Conservation (phyloP, 257 asterid species). For the Salvia rosmarinus region DNA sequence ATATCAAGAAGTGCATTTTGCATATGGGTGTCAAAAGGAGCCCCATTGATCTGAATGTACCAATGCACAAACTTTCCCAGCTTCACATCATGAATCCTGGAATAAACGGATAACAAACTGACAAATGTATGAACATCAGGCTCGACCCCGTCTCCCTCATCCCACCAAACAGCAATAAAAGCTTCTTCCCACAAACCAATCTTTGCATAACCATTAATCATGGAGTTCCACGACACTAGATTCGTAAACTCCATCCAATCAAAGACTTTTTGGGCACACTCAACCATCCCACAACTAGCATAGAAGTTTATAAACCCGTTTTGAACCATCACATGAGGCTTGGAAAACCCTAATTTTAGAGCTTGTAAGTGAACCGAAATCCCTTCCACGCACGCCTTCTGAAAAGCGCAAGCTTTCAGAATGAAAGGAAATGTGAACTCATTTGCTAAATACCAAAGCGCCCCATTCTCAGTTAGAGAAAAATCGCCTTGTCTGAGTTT, state of each 20-base stretch:
- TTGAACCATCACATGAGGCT: conserved; percentile 54
- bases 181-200: conserved; percentile 52
- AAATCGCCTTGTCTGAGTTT: conserved; percentile 41
- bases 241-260: conserved; percentile 49
- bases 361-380: conserved; percentile 55
- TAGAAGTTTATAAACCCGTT: conserved; percentile 67
- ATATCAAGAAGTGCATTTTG: conserved; percentile 75
- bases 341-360: conserved; percentile 54
- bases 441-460: conserved; percentile 43
- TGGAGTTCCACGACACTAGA: conserved; percentile 73
- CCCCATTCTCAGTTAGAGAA: conserved; percentile 43
- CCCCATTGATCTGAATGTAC: conserved; percentile 50
- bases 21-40: conserved; percentile 49
- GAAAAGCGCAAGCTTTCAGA: conserved; percentile 70
- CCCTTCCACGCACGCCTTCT: conserved; percentile 48
- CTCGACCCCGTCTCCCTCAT: conserved; percentile 62
- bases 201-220: conserved; percentile 67
- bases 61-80: conserved; percentile 78
- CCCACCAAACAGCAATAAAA: conserved; percentile 42
- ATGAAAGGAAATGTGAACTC: conserved; percentile 69
- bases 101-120: conserved; percentile 60
- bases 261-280: conserved; percentile 57
- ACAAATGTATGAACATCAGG: conserved; percentile 75
- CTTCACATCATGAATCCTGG: conserved; percentile 54
- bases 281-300: conserved; percentile 51